These are phyloP conservation scores for Gastrodia elata DNA, from an alignment of 106 monocot genomes.

Conservation along the genomic window DNA sequence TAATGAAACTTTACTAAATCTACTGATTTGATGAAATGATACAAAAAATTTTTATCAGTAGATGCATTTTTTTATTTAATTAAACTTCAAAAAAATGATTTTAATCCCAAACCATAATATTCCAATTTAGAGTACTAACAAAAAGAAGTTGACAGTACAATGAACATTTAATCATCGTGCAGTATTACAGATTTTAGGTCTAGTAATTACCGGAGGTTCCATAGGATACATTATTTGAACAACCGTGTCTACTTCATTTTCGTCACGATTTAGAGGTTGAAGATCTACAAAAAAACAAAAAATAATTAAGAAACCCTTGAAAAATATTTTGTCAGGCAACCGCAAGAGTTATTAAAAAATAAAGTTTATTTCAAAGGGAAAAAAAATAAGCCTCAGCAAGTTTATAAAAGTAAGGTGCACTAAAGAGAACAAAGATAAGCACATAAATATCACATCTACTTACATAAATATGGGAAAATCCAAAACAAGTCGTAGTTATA, in stretches of 20 bases:
- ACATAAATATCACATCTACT: not conserved
- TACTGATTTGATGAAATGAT: no score
- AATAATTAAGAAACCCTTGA: not conserved
- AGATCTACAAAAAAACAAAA: conserved; percentile 23
- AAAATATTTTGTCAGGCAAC: no score
- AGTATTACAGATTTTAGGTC: not conserved
- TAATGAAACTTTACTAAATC: no score
- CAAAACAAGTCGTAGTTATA: not conserved
- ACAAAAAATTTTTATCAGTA: no score
- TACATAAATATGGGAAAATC: no score
- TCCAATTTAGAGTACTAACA: no score
- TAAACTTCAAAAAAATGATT: no score
- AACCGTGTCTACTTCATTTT: conserved; percentile 60
- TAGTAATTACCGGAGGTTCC: conserved; percentile 51
- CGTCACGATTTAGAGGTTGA: conserved; percentile 44
- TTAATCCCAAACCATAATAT: no score
- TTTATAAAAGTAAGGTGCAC: no score
- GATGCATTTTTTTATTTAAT: no score
- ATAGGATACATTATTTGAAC: conserved; percentile 62
- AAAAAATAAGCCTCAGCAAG: not conserved
- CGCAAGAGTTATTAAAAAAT: not conserved
- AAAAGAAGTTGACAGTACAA: not conserved
- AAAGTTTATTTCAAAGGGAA: not conserved
- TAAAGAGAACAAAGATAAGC: not conserved
- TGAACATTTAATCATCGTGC: not conserved